Base-by-base conservation (phyloP, 495 filamentous ascomycete genomes). In the Copromyces sp. region DNA sequence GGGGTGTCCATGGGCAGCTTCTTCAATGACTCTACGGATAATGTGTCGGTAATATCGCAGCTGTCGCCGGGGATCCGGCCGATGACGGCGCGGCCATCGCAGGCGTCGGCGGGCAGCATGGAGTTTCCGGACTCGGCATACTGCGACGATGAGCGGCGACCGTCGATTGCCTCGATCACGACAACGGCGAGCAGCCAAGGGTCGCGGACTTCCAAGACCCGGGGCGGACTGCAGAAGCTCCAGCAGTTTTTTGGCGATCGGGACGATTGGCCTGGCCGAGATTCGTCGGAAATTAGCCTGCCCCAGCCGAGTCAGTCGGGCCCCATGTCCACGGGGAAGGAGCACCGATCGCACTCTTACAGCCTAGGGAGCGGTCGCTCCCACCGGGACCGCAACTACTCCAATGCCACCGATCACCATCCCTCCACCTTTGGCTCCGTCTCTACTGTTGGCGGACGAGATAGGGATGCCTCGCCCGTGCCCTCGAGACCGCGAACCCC, bases 181-280 rank as follows among this genome's bases (percentile, higher is more conserved):
- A 95, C 91, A 9, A 96, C 92, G 45, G 91, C 92, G 7, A 97
- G 94, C 78, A 98, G 95, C 75, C 90, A 91, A 71, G 95, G 94
- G 9, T 98, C 95, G 17, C 93, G 92, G 78, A 89, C 91, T 6
- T 95, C 92, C 77, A 80, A 89, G 29, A 84, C 83, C 73, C 75
- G 91, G 74, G 87, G 90, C 69, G 88, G 88, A 44, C 84, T 92
- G 69, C 87, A 91, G 80, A 94, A 92, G 80, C 79, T 95, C 47
- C 91, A 93, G 77, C 92, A 90, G 20, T 92, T 97, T 76, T 95
- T 97, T 81, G 93, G 94, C 32, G 53, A 65, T 65, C 53, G 53
- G 14, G 94, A 97, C 71, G 95, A 97, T 76, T 93, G 90, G 75
- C 86, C 85, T 65, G 86, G 88, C 39, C 83, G 87, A 73, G 86